phyloP scores from a whole-genome alignment of 257 asterid species.

The Fraxinus quadrangulata region DNA sequence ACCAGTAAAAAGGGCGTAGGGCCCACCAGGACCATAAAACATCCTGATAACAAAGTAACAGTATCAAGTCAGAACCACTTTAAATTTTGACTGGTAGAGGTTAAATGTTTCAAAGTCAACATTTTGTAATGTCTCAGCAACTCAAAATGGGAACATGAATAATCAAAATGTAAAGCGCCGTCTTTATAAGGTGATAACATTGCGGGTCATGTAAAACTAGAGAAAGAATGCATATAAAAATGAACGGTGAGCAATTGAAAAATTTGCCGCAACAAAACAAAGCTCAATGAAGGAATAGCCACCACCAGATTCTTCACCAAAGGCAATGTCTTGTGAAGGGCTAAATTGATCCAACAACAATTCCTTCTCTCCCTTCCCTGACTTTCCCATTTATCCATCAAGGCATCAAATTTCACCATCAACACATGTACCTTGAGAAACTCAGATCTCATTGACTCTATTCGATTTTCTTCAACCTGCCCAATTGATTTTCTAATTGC shows the following conservation, averaged over 20 bases:
- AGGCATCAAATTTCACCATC: too few relatives aligned
- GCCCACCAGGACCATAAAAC: slow-evolving; percentile 98
- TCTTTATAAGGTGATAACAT: not conserved
- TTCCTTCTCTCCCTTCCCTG: too few relatives aligned
- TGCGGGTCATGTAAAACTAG: not conserved
- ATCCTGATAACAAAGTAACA: slow-evolving; percentile 49
- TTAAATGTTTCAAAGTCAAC: not conserved
- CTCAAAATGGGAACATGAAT: not conserved
- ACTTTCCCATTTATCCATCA: too few relatives aligned
- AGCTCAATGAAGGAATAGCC: not conserved
- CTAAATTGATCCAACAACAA: too few relatives aligned
- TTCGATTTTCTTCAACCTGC: too few relatives aligned
- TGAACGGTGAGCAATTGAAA: not conserved
- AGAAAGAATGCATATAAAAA: slow-evolving; percentile 2
- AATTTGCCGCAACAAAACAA: not conserved
- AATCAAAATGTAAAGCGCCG: not conserved
- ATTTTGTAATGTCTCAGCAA: not conserved
- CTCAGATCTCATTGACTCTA: too few relatives aligned
- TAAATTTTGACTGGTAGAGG: not conserved
- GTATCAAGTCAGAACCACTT: slow-evolving; percentile 3
- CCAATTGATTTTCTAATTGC: too few relatives aligned
- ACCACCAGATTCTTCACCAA: too few relatives aligned
- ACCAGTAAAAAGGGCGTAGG: slow-evolving; percentile 89
- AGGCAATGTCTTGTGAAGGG: too few relatives aligned
- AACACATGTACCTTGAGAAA: too few relatives aligned